Evolutionary conservation across 129 eudicot species (phyloP).

Genomic region (Kitagawia praeruptora): DNA sequence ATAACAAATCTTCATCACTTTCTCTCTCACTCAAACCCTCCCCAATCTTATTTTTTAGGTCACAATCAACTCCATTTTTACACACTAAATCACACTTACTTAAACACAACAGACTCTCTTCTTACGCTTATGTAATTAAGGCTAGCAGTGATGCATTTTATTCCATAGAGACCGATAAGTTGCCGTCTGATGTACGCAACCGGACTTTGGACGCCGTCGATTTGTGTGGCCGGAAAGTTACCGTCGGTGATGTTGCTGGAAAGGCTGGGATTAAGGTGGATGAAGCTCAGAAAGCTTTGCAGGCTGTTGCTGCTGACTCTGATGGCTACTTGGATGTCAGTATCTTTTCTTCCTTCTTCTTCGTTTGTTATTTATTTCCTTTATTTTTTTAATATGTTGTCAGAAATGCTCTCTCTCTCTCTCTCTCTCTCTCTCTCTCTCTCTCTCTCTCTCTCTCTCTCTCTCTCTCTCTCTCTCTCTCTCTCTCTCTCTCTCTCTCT

Average conservation of each 20-base stretch:
- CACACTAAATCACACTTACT: not conserved
- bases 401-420: no score
- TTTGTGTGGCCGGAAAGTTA: conserved; percentile 56
- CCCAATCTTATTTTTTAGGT: not conserved
- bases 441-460: no score
- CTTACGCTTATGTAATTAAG: conserved; percentile 22
- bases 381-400: not conserved
- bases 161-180: conserved; percentile 58
- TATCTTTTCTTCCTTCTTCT: not conserved
- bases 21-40: not conserved
- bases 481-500: no score
- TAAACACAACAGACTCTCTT: not conserved
- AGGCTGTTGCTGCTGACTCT: conserved; percentile 84
- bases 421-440: no score
- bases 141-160: conserved; percentile 26
- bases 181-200: conserved; percentile 64
- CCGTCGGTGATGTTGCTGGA: conserved; percentile 74
- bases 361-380: not conserved
- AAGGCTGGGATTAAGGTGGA: conserved; percentile 65
- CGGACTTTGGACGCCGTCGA: conserved; percentile 81
- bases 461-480: no score
- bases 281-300: conserved; percentile 75
- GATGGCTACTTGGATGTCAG: conserved; percentile 71
- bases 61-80: not conserved
- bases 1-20: not conserved